Percentiles rank a stretch among this genome's conserved stretches.
Conservation (phyloP, 257 asterid species). For the Primulina eburnea region DNA sequence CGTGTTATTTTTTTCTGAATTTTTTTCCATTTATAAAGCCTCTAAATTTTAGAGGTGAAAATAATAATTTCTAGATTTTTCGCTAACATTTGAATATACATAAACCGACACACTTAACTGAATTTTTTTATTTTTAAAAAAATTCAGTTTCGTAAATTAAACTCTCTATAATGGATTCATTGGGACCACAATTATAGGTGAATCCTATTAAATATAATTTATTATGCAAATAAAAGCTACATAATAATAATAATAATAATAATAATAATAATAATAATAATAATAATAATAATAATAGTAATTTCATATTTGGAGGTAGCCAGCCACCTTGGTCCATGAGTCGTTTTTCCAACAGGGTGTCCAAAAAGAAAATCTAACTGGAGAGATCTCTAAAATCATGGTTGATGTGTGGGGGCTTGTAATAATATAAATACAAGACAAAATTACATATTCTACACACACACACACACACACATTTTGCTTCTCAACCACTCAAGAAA, state of each 20-base stretch:
- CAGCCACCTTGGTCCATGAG: constrained; percentile 25
- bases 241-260: not conserved
- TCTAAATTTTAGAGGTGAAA: no score
- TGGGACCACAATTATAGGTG: not conserved
- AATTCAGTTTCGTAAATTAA: no score
- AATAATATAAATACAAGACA: constrained; percentile 26
- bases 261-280: not conserved
- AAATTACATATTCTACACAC: constrained; percentile 36
- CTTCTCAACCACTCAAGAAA: constrained; percentile 54
- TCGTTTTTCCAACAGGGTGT: constrained; percentile 33
- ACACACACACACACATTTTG: constrained; percentile 28
- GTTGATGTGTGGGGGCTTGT: constrained; percentile 12
- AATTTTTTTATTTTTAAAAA: no score
- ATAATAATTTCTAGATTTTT: no score
- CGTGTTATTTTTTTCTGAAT: no score
- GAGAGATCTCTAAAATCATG: constrained; percentile 33
- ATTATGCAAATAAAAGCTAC: not conserved
- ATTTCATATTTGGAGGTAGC: not conserved
- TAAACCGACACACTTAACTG: no score
- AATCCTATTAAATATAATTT: not conserved
- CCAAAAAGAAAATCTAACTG: constrained; percentile 47
- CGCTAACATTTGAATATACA: no score
- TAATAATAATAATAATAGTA: not conserved
- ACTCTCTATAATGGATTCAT: no score
- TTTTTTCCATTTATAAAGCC: no score